phyloP scores from a whole-genome alignment of 164 flowering plant species.

The Tetracentron sinense region DNA sequence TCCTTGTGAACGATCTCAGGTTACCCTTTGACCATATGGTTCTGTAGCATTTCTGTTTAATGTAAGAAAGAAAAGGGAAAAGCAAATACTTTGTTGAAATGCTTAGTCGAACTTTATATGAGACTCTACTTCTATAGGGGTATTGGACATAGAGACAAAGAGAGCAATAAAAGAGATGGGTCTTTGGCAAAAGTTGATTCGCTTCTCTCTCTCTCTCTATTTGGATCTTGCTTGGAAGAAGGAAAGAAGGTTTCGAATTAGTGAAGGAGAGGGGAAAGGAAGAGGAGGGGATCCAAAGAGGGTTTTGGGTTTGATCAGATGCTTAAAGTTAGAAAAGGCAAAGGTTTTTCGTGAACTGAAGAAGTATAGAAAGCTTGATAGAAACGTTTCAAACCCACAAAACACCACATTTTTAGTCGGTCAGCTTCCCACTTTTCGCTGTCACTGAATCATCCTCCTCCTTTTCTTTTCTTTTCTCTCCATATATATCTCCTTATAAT shows the following conservation, averaged over 20 bases:
- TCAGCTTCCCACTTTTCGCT: conserved; percentile 34
- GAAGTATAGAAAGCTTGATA: conserved; percentile 43
- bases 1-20: no score
- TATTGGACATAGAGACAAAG: conserved; percentile 15
- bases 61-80: no score
- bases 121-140: conserved; percentile 23
- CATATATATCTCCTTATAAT: neutral
- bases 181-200: conserved; percentile 11
- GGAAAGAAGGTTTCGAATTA: conserved; percentile 10
- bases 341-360: conserved; percentile 39
- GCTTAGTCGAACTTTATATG: conserved; percentile 24
- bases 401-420: conserved; percentile 21
- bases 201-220: conserved; percentile 6
- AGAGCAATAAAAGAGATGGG: conserved; percentile 16
- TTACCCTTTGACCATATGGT: no score
- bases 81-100: neutral
- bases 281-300: conserved; percentile 32
- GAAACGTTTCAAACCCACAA: conserved; percentile 41
- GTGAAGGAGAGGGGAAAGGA: conserved; percentile 8
- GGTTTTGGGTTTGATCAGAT: conserved; percentile 32
- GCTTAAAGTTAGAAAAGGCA: conserved; percentile 60
- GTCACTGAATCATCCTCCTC: conserved; percentile 26
- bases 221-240: conserved; percentile 6
- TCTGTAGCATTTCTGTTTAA: no score
- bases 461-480: conserved; percentile 3